Conservation (phyloP, 768 basidiomycete species). For the Tylopilus rubrobrunneus region DNA sequence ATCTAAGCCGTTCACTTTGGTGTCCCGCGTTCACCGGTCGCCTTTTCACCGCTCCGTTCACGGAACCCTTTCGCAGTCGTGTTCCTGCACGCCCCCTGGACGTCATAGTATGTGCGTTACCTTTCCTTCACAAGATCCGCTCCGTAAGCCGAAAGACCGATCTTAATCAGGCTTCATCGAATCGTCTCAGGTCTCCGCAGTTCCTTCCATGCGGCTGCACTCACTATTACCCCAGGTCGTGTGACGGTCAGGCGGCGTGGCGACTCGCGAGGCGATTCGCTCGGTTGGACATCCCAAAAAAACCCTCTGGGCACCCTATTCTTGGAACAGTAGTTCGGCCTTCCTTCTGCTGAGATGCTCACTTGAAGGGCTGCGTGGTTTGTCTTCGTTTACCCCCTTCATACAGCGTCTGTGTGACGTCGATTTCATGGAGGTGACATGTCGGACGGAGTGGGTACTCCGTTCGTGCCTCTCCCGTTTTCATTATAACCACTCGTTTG, state of each 20-base stretch:
- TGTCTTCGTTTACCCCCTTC: conserved; percentile 3
- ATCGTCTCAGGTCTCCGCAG: conserved; percentile 18
- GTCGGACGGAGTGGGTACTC: background rate
- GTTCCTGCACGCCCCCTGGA: conserved; percentile 2
- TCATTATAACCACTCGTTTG: conserved; percentile 4
- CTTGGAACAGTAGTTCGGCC: background rate
- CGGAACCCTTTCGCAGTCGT: background rate
- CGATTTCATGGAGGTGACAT: conserved; percentile 3
- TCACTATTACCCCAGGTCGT: conserved; percentile 31
- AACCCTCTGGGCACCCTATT: conserved; percentile 5
- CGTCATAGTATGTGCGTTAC: conserved; percentile 16
- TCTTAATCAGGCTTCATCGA: conserved; percentile 11
- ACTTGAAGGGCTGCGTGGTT: background rate
- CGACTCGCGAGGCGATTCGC: conserved; percentile 7
- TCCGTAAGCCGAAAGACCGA: conserved; percentile 8
- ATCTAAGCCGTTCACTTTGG: conserved; percentile 11
- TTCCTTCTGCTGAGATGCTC: conserved; percentile 7
- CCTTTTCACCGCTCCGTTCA: conserved; percentile 17
- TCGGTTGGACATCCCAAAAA: background rate
- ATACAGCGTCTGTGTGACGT: conserved; percentile 1
- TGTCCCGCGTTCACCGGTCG: conserved; percentile 5
- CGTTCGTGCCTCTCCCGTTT: background rate
- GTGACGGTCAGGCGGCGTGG: conserved; percentile 16
- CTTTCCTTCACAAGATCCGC: conserved; percentile 27
- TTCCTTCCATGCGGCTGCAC: conserved; percentile 19